Conservation (phyloP, 1,284 basidiomycete species). For the Ganoderma meredithae region DNA sequence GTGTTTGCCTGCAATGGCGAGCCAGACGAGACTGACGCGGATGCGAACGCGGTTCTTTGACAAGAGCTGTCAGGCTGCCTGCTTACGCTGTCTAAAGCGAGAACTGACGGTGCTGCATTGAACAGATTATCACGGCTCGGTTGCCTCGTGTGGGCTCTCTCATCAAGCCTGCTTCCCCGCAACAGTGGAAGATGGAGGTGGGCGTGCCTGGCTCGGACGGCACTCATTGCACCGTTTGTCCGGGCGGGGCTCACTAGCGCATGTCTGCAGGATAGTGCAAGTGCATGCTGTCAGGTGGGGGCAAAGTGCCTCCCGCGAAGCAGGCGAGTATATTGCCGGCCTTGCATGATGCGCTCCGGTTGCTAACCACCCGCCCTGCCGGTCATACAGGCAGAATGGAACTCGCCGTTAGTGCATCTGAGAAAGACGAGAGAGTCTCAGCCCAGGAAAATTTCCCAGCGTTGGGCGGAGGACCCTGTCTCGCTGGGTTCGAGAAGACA, state of each 20-base stretch:
- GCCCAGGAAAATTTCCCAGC: background rate
- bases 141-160: background rate
- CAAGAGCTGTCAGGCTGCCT: slow-evolving; percentile 24
- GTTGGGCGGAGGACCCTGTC: background rate
- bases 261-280: background rate
- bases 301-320: background rate
- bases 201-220: slow-evolving; percentile 14
- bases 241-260: slow-evolving; percentile 4
- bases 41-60: slow-evolving; percentile 8
- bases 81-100: slow-evolving; percentile 6
- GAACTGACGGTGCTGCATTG: background rate
- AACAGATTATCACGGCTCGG: background rate
- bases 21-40: background rate
- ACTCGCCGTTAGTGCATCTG: background rate
- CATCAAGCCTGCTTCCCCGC: background rate
- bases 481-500: background rate
- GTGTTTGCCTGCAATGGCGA: background rate
- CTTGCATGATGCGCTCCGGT: background rate
- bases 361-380: slow-evolving; percentile 8
- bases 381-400: slow-evolving; percentile 3
- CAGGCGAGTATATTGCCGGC: background rate
- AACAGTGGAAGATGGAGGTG: background rate
- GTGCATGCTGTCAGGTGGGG: background rate
- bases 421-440: background rate
- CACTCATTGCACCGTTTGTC: slow-evolving; percentile 2